Conservation (phyloP, 1,284 basidiomycete species). For the Takashimella tepidaria region DNA sequence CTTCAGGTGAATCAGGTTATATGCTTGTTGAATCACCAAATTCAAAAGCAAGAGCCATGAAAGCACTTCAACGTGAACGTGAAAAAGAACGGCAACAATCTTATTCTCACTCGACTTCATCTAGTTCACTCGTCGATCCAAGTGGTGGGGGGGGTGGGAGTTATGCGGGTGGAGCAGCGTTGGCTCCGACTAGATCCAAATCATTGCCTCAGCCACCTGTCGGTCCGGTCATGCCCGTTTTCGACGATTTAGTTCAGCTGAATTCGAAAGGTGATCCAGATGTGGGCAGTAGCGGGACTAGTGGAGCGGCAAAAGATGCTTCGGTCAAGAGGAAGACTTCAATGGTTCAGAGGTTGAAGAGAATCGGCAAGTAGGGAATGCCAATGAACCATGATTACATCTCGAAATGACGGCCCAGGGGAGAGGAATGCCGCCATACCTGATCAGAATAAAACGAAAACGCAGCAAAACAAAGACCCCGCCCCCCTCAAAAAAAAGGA, state of each 20-base stretch:
- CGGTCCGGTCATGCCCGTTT: constrained; percentile 46
- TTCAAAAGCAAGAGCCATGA: constrained; percentile 24
- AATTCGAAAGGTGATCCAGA: not conserved
- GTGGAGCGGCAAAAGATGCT: not conserved
- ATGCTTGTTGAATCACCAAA: constrained; percentile 31
- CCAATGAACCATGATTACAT: too few relatives aligned
- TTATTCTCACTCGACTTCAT: not conserved
- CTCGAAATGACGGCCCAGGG: too few relatives aligned
- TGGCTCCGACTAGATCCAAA: constrained; percentile 17
- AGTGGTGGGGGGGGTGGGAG: not conserved
- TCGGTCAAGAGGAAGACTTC: not conserved
- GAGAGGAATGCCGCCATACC: too few relatives aligned
- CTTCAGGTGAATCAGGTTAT: constrained; percentile 15
- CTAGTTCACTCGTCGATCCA: not conserved
- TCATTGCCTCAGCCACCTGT: constrained; percentile 38
- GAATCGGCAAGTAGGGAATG: not conserved
- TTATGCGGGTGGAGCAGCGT: not conserved
- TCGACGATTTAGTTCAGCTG: constrained; percentile 29
- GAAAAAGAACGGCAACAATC: not conserved
- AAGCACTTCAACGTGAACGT: constrained; percentile 15
- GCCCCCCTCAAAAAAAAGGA: too few relatives aligned
- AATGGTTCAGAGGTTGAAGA: not conserved
- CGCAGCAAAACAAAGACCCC: too few relatives aligned
- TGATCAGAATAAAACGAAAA: too few relatives aligned
- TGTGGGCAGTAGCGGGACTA: not conserved